These are phyloP conservation scores for Podaxis sp. DNA, from an alignment of 768 basidiomycete species.

Conservation along the genomic window DNA sequence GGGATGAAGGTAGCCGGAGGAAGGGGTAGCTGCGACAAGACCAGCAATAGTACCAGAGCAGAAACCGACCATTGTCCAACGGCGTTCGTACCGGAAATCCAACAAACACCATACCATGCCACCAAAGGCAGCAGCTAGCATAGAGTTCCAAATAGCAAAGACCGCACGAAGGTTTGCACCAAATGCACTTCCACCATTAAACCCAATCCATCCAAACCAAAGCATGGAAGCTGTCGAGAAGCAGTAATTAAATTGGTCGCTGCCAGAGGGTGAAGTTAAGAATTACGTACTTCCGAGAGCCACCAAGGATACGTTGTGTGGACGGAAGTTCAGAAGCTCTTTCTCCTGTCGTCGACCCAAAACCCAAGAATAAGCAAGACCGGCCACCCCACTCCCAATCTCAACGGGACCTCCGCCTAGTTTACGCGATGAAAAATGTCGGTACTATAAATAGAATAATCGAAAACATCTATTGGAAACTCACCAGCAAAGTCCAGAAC, in stretches of 20 bases:
- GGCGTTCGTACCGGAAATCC: conserved; percentile 77
- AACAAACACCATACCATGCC: conserved; percentile 83
- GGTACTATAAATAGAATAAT: conserved; percentile 15
- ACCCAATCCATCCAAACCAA: conserved; percentile 89
- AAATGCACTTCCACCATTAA: conserved; percentile 89
- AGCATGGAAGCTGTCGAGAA: conserved; percentile 58
- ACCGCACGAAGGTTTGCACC: conserved; percentile 87
- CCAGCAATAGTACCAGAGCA: conserved; percentile 93
- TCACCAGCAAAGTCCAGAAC: conserved; percentile 85
- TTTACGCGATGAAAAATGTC: background rate
- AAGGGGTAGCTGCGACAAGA: conserved; percentile 86
- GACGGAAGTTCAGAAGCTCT: conserved; percentile 77
- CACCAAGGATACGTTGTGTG: conserved; percentile 85
- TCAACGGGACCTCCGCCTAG: conserved; percentile 86
- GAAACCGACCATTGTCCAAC: conserved; percentile 90
- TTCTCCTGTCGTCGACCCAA: conserved; percentile 78
- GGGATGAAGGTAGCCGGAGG: conserved; percentile 76
- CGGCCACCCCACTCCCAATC: conserved; percentile 81
- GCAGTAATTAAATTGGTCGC: background rate
- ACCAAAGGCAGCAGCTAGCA: conserved; percentile 80
- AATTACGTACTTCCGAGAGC: conserved; percentile 62
- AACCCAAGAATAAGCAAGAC: conserved; percentile 85
- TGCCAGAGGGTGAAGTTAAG: background rate
- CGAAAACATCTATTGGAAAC: conserved; percentile 19
- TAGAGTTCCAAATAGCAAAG: conserved; percentile 86